A percentile compares a stretch with the other conserved stretches of the same genome.
phyloP scores from a whole-genome alignment of 345 rosid genomes.

The Linum lewisii region DNA sequence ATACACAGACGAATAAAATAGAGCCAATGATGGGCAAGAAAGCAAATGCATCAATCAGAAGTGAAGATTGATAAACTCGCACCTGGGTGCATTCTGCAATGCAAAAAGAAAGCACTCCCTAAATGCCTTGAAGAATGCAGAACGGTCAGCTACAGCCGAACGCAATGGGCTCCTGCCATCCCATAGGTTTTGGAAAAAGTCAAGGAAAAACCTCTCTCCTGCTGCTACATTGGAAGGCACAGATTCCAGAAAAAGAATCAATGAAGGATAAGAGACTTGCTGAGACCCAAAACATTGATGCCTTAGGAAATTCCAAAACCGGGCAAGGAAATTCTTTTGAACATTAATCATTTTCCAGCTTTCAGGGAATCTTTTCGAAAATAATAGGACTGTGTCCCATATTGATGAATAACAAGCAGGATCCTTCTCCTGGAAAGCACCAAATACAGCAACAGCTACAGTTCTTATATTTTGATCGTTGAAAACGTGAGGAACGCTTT shows the following conservation, averaged over 20 bases:
- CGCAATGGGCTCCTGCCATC: constrained; percentile 58
- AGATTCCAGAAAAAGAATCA: constrained; percentile 57
- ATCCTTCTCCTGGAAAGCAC: constrained; percentile 81
- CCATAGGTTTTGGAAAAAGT: constrained; percentile 68
- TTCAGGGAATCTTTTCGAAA: constrained; percentile 66
- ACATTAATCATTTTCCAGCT: constrained; percentile 60
- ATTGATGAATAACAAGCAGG: constrained; percentile 78
- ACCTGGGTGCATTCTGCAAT: constrained; percentile 65
- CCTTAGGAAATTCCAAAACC: constrained; percentile 70
- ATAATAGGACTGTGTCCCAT: constrained; percentile 82
- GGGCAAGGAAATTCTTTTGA: constrained; percentile 54
- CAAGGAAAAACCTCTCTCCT: constrained; percentile 60
- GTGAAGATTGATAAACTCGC: constrained; percentile 11
- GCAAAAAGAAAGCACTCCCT: constrained; percentile 86
- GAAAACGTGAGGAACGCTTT: constrained; percentile 59
- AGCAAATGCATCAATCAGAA: constrained; percentile 9
- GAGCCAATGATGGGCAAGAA: not conserved
- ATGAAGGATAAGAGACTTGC: constrained; percentile 82
- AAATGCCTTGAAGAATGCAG: constrained; percentile 53
- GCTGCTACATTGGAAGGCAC: constrained; percentile 49
- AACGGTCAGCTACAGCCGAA: constrained; percentile 38
- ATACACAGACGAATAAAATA: not conserved
- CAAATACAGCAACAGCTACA: constrained; percentile 62
- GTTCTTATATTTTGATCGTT: constrained; percentile 51
- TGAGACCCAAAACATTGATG: constrained; percentile 87